Percentiles rank a stretch among this genome's conserved stretches.
These are phyloP conservation scores for Ganoderma multipileum DNA, from an alignment of 1,284 basidiomycete genomes.

Conservation along the genomic window DNA sequence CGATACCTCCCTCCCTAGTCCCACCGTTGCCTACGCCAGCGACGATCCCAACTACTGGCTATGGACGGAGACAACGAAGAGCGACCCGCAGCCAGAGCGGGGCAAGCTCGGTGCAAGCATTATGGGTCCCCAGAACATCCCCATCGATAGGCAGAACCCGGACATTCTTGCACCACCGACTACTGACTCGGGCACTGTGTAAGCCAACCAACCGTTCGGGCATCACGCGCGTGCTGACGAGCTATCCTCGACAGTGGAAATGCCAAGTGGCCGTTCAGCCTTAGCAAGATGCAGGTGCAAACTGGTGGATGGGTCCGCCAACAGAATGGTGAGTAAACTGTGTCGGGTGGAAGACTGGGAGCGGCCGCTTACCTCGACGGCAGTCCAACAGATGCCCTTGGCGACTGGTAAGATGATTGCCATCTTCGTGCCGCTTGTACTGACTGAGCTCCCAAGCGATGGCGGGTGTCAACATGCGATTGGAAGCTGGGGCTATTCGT, in stretches of 20 bases:
- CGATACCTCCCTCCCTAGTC: slow-evolving; percentile 14
- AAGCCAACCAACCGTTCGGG: slow-evolving; percentile 28
- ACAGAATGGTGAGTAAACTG: slow-evolving; percentile 54
- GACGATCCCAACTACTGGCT: slow-evolving; percentile 57
- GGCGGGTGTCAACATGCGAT: slow-evolving; percentile 72
- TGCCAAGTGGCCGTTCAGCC: slow-evolving; percentile 72
- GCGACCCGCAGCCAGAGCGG: slow-evolving; percentile 42
- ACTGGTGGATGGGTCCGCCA: slow-evolving; percentile 76
- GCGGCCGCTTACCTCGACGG: background rate
- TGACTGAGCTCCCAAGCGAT: slow-evolving; percentile 46
- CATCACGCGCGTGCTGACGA: background rate
- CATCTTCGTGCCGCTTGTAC: background rate
- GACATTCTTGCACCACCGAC: slow-evolving; percentile 67
- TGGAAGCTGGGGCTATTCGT: slow-evolving; percentile 65
- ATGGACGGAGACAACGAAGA: slow-evolving; percentile 36
- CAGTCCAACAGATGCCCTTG: slow-evolving; percentile 63
- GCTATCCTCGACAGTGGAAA: slow-evolving; percentile 47
- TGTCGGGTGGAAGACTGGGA: background rate
- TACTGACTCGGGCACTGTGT: slow-evolving; percentile 69
- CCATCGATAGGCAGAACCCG: slow-evolving; percentile 59
- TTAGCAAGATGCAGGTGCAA: slow-evolving; percentile 70
- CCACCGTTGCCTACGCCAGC: slow-evolving; percentile 46
- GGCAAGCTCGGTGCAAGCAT: slow-evolving; percentile 55
- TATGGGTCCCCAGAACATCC: slow-evolving; percentile 59
- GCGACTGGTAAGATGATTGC: slow-evolving; percentile 50